Percentiles rank a stretch among this genome's conserved stretches.
These are phyloP conservation scores for Thielaviopsis euricoi DNA, from an alignment of 2,329 filamentous ascomycete species.

Conservation along the genomic window DNA sequence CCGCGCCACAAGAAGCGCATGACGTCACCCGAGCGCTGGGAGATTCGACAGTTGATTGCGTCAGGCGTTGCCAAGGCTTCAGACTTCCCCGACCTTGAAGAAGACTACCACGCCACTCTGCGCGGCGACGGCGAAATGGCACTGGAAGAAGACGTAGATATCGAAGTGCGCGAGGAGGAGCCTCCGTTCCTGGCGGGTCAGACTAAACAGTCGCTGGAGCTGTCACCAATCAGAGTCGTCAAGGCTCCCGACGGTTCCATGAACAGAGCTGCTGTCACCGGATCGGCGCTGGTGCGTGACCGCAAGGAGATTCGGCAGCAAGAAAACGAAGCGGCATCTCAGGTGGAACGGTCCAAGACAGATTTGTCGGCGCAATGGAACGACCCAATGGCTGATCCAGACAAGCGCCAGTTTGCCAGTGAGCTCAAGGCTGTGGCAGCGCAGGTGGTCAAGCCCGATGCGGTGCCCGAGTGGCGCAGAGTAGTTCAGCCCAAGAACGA, in stretches of 20 bases:
- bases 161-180: constrained; percentile 90
- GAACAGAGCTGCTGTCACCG: constrained; percentile 90
- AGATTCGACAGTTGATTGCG: constrained; percentile 90
- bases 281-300: constrained; percentile 76
- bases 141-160: constrained; percentile 91
- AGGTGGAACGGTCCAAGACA: constrained; percentile 55
- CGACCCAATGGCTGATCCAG: constrained; percentile 81
- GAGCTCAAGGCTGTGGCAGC: constrained; percentile 55
- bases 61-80: constrained; percentile 85
- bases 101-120: constrained; percentile 79
- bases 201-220: constrained; percentile 86
- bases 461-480: constrained; percentile 84
- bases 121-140: constrained; percentile 78
- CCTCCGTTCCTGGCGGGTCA: constrained; percentile 91
- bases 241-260: constrained; percentile 97
- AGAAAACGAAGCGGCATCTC: constrained; percentile 59
- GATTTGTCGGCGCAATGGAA: constrained; percentile 88
- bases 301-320: constrained; percentile 76
- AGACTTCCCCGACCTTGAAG: constrained; percentile 86
- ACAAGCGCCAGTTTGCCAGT: constrained; percentile 74
- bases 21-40: constrained; percentile 94
- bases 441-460: constrained; percentile 42
- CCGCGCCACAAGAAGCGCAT: constrained; percentile 69
- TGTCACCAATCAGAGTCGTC: constrained; percentile 90
- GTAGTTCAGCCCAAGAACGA: constrained; percentile 65